Evolutionary conservation across 805 yeast species (phyloP), one percentile per base, ranked within the genome.

Genomic region (Isabelozyma heimii): DNA sequence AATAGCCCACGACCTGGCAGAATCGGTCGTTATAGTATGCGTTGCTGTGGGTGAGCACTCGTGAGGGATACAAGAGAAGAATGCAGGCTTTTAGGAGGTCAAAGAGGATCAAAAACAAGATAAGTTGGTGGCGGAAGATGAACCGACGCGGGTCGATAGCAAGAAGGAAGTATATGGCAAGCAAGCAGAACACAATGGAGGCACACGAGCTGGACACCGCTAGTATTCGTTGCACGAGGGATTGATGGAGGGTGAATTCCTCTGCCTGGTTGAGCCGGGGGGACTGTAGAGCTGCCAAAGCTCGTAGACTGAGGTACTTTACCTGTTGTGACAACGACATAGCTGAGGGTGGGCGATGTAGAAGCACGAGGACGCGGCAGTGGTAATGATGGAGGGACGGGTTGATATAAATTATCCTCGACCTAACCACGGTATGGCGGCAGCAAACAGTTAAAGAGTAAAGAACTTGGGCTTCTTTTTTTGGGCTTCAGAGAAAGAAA

Each of bases 41-140:
- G 8, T 67, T 52, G 20, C 63, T 58, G 38, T 70, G 70, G 7
- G 75, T 60, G 20, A 81, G 60, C 2, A 83, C 80, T 39, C 87
- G 67, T 0, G 84, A 63, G 0, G 96, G 95, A 61, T 83, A 90
- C 38, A 89, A 70, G 49, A 89, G 62, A 40, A 89, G 75, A 33
- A 85, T 73, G 10, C 84, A 55, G 0, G 91, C 91, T 63, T 91
- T 90, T 38, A 89, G 62, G 50, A 88, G 79, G 65, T 91, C 97
- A 62, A 82, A 89, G 13, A 79, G 65, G n/a, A 89, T 72, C 46
- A 91, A 70, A 46, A 85, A 80, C 42, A 82, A 69, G 54, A 90
- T 84, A 51, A 91, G 73, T 48, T 83, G 83, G 62, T 87, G 92
- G 43, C 91, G 73, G 66, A 87, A 87, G 20, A 82, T 82, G 37